Evolutionary conservation across 345 rosid species (phyloP), one percentile per base, ranked within the genome.

Genomic region (Psidium guajava): DNA sequence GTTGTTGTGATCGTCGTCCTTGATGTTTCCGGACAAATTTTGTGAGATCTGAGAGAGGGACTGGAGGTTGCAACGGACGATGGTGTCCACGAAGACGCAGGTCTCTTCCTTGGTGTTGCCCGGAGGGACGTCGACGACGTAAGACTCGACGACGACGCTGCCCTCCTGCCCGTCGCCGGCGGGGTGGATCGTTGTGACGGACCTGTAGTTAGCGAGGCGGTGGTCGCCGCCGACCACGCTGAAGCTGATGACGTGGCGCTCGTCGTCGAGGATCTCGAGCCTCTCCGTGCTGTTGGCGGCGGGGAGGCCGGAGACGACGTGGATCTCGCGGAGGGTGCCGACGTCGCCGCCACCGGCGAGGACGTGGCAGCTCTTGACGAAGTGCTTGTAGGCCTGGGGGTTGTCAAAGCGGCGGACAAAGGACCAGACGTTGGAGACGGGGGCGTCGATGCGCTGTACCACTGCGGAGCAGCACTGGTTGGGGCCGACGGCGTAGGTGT

Each of bases 61-160:
- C 77, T 95, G 95, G 74, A 95, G 93, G 88, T 95, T 95, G 93
- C 98, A 95, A 86, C 93, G 87, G 27, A 95, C 93, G 57, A 95
- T 94, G 64, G 95, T 95, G 83, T 93, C 98, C 7, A 88, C 94
- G 81, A 95, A 94, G 85, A 84, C 91, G 81, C 95, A 92, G 6
- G 98, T 95, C 81, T 95, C 98, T 83, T 95, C 98, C 86, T 89
- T 90, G 0, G 98, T 94, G 86, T 95, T 95, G 28, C 96, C 98
- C 0, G 92, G 92, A 24, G 98, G 98, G 42, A 94, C 91, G 87
- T 95, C 98, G 54, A 93, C 98, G 20, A 95, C 98, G 90, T 95
- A 96, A 12, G 98, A 94, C 88, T 96, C 98, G 53, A 94, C 93
- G 47, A 94, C 98, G n/a, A 93, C 96, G 32, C 96, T 94, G n/a